These are phyloP conservation scores for Mycena maculata DNA, from an alignment of 768 basidiomycete species.

Conservation along the genomic window DNA sequence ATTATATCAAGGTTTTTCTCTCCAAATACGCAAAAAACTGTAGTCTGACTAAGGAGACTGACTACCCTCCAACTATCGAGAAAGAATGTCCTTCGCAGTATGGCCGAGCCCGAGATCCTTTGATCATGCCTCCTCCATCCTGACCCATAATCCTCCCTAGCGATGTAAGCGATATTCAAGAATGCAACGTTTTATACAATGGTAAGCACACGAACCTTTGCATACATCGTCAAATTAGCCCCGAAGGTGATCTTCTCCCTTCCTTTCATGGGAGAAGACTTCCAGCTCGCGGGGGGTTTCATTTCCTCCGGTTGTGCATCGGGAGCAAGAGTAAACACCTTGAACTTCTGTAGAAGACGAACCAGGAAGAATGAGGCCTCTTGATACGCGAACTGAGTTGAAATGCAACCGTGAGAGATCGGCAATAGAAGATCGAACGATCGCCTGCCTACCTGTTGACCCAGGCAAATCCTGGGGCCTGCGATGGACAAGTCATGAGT, in stretches of 20 bases:
- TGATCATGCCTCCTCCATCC: slow-evolving; percentile 10
- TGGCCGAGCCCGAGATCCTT: too few relatives aligned
- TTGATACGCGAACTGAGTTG: slow-evolving; percentile 37
- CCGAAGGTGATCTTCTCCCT: slow-evolving; percentile 14
- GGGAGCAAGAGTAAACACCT: background rate
- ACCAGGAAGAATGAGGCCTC: slow-evolving; percentile 21
- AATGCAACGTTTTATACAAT: background rate
- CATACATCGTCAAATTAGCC: slow-evolving; percentile 11
- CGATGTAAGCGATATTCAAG: background rate
- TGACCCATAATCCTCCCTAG: slow-evolving; percentile 21
- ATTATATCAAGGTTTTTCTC: too few relatives aligned
- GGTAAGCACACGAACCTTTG: background rate
- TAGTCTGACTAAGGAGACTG: too few relatives aligned
- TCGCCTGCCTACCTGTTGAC: slow-evolving; percentile 49
- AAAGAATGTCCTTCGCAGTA: too few relatives aligned
- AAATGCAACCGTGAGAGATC: slow-evolving; percentile 27
- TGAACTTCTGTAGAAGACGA: slow-evolving; percentile 12
- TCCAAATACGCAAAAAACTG: too few relatives aligned
- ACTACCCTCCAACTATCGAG: too few relatives aligned
- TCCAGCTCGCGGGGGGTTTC: slow-evolving; percentile 15
- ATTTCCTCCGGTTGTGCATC: slow-evolving; percentile 10
- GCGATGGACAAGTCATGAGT: slow-evolving; percentile 15
- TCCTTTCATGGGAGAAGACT: background rate
- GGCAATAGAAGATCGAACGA: slow-evolving; percentile 40
- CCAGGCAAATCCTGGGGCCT: slow-evolving; percentile 54